Evolutionary conservation across 2,329 filamentous ascomycete species (phyloP).

Genomic region (Plectosphaerella cucumerina): DNA sequence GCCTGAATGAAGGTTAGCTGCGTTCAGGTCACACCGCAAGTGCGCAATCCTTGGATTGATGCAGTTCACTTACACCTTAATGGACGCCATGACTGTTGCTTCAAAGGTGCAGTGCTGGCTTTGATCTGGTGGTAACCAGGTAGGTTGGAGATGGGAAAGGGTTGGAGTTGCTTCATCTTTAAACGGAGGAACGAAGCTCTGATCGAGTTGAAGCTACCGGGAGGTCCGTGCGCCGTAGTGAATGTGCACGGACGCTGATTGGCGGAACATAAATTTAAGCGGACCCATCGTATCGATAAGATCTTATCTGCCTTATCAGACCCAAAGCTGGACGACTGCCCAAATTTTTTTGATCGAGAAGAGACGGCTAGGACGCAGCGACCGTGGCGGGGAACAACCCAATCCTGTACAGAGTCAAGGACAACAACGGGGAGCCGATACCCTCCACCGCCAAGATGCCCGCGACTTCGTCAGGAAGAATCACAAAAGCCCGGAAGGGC

Average conservation of each 20-base stretch:
- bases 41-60: too few relatives aligned
- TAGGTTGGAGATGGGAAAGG: too few relatives aligned
- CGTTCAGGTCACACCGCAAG: background rate
- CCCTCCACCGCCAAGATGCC: slow-evolving; percentile 44
- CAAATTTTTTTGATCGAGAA: slow-evolving; percentile 12
- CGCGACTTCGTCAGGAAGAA: slow-evolving; percentile 59
- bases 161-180: background rate
- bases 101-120: too few relatives aligned
- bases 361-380: slow-evolving; percentile 1
- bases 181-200: too few relatives aligned
- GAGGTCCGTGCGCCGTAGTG: background rate
- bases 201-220: too few relatives aligned
- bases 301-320: slow-evolving; percentile 14
- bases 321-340: slow-evolving; percentile 12
- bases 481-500: slow-evolving; percentile 64
- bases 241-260: background rate
- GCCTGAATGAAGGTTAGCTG: slow-evolving; percentile 38
- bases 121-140: too few relatives aligned
- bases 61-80: slow-evolving; percentile 39
- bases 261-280: background rate
- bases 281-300: slow-evolving; percentile 2
- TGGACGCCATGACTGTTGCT: too few relatives aligned
- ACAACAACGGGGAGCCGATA: background rate
- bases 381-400: slow-evolving; percentile 9
- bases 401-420: background rate